Evolutionary conservation across 805 yeast species (phyloP).

Genomic region (Saccharomycopsis capsularis): DNA sequence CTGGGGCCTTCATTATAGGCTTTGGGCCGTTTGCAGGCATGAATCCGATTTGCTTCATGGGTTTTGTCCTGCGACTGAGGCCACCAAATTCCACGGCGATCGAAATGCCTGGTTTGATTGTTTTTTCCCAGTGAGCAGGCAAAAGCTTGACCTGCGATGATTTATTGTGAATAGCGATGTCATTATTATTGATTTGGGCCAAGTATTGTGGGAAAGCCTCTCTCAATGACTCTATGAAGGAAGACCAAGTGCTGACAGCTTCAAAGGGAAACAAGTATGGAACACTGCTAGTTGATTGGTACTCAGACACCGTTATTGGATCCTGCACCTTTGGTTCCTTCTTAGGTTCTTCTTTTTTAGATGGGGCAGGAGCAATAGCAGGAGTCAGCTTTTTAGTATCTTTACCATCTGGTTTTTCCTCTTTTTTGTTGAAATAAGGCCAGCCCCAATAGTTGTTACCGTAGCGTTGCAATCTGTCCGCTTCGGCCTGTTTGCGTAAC

Average conservation of each 20-base stretch:
- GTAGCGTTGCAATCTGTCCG: conserved; percentile 20
- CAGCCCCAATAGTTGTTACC: conserved; percentile 22
- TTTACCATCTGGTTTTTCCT: neutral
- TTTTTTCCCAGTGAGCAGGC: conserved; percentile 19
- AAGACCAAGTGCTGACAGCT: conserved; percentile 16
- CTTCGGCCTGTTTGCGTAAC: conserved; percentile 18
- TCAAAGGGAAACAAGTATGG: conserved; percentile 19
- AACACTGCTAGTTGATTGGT: neutral
- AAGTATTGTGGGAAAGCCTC: conserved; percentile 18
- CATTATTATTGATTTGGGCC: conserved; percentile 4
- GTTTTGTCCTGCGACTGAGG: neutral
- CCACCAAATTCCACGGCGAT: conserved; percentile 11
- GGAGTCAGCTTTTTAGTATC: neutral
- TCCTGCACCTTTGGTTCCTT: conserved; percentile 10
- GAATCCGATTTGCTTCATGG: neutral
- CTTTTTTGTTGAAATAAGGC: conserved; percentile 10
- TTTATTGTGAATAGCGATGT: conserved; percentile 13
- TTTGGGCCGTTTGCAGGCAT: neutral
- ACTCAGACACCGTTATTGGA: conserved; percentile 17
- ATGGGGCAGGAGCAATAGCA: neutral
- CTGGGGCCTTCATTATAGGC: neutral
- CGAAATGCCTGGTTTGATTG: conserved; percentile 15
- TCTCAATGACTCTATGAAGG: conserved; percentile 8
- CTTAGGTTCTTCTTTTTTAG: conserved; percentile 7
- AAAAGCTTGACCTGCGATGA: conserved; percentile 8